Base-by-base conservation (phyloP, 2,329 filamentous ascomycete genomes). In the Amylocarpus encephaloides region DNA sequence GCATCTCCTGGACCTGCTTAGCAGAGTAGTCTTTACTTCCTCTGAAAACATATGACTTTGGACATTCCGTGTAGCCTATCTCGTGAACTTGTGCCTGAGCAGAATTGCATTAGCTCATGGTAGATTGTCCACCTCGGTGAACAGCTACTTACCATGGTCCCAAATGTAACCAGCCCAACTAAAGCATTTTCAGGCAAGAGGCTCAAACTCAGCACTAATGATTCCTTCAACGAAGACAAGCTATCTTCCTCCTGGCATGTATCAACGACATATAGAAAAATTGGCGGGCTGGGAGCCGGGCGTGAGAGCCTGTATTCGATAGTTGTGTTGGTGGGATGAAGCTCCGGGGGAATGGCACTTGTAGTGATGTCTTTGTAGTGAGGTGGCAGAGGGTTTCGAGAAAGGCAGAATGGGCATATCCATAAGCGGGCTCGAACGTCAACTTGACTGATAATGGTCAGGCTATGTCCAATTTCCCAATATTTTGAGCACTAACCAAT, bases 1-100 rank as follows among this genome's bases (percentile, higher is more conserved):
- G 83, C 93, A 98, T 98, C 66, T 98, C 93, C 70, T 97, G 92
- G n/a, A 98, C 90, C 68, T 97, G 91, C 73, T 97, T 97, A 48
- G 91, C 88, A n/a, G 84, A 79, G 69, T 98, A 98, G 65, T 98
- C 93, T 75, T 97, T 98, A 76, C 84, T 96, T 35, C 93, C 93
- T 50, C 92, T 83, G 78, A 98, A 98, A 38, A 98, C 93, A 64
- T 96, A 98, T 5, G 92, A 96, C 72, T 97, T 98, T 58, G 93
- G 89, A 70, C 93, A 98, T 71, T 97, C 93, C 49, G 88, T 91
- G 67, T 98, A 98, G 49, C 93, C 93, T 60, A 98, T 88, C 71
- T 98, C 93, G 67, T 98, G 93, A 15, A 98, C 89, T 80, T 96
- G 91, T 30, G 89, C 83, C 86, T 90, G 59, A 19, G 19, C 19